Base-by-base conservation (phyloP, 2,329 filamentous ascomycete genomes). In the Clonostachys rhizophaga region DNA sequence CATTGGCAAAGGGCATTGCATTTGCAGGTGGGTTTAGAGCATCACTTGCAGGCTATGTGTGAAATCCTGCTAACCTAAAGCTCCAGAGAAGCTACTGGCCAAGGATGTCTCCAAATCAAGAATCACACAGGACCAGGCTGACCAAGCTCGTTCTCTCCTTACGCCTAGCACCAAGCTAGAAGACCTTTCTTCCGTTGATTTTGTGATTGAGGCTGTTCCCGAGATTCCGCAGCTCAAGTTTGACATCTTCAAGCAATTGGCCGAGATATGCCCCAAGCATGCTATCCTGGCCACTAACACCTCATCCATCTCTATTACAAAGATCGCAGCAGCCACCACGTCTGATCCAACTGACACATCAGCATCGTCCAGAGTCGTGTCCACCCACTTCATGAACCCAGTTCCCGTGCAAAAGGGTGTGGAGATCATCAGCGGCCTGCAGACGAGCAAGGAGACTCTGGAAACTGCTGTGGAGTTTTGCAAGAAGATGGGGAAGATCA, bases 381-480 rank as follows among this genome's bases (percentile, higher is more conserved):
- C 89, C 45, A 97, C 94, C 14, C 94, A 99, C 68, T 99, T 99
- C 70, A 99, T 99, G 94, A 99, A 99, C 75, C 94, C 94, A 0
- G 94, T 99, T 0, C 94, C 94, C 3, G 73, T 99, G 34, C 94
- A 97, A 64, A 96, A 96, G 69, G 94, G 94, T 45, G 94, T 99
- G 6, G 94, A 99, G 71, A 96, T 99, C 59, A 97, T 99, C 64
- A 86, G 88, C 45, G 94, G 91, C 33, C 76, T 99, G 33, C 94
- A 99, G 68, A 99, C 94, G 3, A 94, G 89, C 49, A 72, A 83
- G 55, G 79, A 81, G 51, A 97, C 94, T 2, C 71, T 96, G 41
- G 84, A 89, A 16, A 89, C 86, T 0, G 90, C 94, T 3, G 70
- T 97, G 11, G 86, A 81, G 6, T 92, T 99, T 63, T 92, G 92